These are phyloP conservation scores for Candida peoriensis DNA, from an alignment of 805 yeast species.

Conservation along the genomic window DNA sequence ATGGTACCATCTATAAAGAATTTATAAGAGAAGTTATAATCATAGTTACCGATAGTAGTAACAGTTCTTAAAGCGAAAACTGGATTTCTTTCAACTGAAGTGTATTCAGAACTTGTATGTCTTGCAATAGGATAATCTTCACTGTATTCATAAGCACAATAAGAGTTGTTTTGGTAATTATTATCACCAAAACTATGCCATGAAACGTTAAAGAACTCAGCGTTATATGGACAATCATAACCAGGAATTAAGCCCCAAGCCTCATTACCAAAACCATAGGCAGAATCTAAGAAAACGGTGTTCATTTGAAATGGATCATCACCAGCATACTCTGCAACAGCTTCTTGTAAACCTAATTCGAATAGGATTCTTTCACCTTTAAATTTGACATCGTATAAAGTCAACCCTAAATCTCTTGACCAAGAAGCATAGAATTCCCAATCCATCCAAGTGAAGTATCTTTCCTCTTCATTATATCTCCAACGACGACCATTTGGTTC, in stretches of 20 bases:
- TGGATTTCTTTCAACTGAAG: constrained; percentile 21
- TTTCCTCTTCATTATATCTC: constrained; percentile 20
- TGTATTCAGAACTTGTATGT: constrained; percentile 17
- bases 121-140: constrained; percentile 22
- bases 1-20: constrained; percentile 24
- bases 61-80: constrained; percentile 21
- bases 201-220: constrained; percentile 24
- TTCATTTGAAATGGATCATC: constrained; percentile 27
- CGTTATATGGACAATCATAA: constrained; percentile 26
- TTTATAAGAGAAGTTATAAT: constrained; percentile 22
- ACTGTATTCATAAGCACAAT: constrained; percentile 21
- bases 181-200: constrained; percentile 23
- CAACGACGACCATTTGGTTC: constrained; percentile 27
- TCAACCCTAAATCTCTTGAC: constrained; percentile 23
- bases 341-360: constrained; percentile 26
- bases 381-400: constrained; percentile 23
- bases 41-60: constrained; percentile 24
- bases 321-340: constrained; percentile 27
- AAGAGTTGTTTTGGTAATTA: constrained; percentile 23
- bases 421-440: constrained; percentile 25
- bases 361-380: constrained; percentile 26
- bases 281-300: constrained; percentile 21
- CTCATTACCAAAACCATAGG: constrained; percentile 26
- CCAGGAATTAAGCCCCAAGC: constrained; percentile 27
- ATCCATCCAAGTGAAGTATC: constrained; percentile 28